phyloP scores from a whole-genome alignment of 2,329 filamentous ascomycete species.

The Elsinoe perseae region DNA sequence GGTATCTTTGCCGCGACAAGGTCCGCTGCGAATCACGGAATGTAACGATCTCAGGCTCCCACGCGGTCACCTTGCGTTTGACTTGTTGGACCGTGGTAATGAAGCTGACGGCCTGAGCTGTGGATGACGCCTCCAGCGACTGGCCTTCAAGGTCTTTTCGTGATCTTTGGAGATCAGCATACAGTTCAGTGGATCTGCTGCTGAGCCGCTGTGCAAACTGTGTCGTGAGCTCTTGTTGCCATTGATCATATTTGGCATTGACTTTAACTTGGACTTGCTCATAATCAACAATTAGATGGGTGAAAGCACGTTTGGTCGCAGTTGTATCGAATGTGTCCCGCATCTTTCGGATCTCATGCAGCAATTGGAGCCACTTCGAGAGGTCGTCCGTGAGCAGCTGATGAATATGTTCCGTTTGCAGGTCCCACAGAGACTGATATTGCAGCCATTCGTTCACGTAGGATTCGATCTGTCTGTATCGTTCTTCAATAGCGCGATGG shows the following conservation, averaged over 20 bases:
- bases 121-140: conserved; percentile 87
- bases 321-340: conserved; percentile 95
- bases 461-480: conserved; percentile 66
- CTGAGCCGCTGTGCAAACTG: conserved; percentile 89
- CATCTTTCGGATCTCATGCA: conserved; percentile 96
- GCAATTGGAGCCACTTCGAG: conserved; percentile 82
- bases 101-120: conserved; percentile 93
- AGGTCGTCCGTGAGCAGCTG: conserved; percentile 86
- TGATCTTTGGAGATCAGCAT: conserved; percentile 84
- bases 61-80: conserved; percentile 84
- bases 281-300: conserved; percentile 91
- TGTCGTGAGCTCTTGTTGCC: conserved; percentile 93
- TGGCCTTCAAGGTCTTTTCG: conserved; percentile 85
- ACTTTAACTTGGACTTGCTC: conserved; percentile 98
- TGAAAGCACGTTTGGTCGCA: conserved; percentile 85
- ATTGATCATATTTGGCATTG: conserved; percentile 98
- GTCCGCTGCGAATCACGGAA: conserved; percentile 95
- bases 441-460: conserved; percentile 99
- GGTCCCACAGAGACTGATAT: conserved; percentile 96
- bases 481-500: conserved; percentile 75
- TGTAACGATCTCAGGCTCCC: conserved; percentile 91
- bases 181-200: conserved; percentile 83
- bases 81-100: conserved; percentile 97
- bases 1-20: conserved; percentile 82
- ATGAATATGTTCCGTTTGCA: conserved; percentile 92